Percentiles rank a stretch among this genome's conserved stretches.
These are phyloP conservation scores for Trichomonas vaginalis DNA, from an alignment of 208 protist species.

Conservation along the genomic window DNA sequence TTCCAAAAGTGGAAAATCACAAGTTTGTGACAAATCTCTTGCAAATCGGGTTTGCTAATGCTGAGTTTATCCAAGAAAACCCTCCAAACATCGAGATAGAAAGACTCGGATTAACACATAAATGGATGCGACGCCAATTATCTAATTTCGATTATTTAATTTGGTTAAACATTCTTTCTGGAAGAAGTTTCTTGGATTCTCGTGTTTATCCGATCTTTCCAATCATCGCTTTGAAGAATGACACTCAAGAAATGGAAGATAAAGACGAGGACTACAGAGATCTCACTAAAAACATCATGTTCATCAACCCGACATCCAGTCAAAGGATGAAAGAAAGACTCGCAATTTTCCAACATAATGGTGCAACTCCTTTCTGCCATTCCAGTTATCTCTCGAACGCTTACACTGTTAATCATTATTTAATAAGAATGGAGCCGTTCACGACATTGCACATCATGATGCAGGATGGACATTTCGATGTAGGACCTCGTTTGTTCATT, in stretches of 20 bases:
- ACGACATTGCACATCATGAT: not conserved
- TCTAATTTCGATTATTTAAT: slow-evolving; percentile 1
- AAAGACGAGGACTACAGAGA: not conserved
- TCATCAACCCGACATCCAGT: not conserved
- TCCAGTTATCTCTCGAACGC: not conserved
- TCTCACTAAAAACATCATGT: not conserved
- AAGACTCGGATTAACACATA: not conserved
- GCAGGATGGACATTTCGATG: not conserved
- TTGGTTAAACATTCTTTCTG: not conserved
- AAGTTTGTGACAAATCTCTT: not conserved
- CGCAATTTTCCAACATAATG: not conserved
- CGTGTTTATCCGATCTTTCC: not conserved
- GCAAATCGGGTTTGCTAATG: not conserved
- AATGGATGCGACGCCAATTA: not conserved
- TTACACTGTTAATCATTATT: not conserved
- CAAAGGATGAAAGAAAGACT: not conserved
- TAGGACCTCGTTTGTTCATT: not conserved
- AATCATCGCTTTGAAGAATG: not conserved
- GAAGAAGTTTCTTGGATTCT: not conserved
- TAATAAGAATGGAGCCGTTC: slow-evolving; percentile 12
- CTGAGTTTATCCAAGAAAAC: not conserved
- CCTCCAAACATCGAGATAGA: not conserved
- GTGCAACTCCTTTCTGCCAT: not conserved
- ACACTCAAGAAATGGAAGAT: not conserved
- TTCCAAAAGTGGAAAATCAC: not conserved